Base-by-base conservation (phyloP, 2,329 filamentous ascomycete species). In the Mycocentrospora acerina region DNA sequence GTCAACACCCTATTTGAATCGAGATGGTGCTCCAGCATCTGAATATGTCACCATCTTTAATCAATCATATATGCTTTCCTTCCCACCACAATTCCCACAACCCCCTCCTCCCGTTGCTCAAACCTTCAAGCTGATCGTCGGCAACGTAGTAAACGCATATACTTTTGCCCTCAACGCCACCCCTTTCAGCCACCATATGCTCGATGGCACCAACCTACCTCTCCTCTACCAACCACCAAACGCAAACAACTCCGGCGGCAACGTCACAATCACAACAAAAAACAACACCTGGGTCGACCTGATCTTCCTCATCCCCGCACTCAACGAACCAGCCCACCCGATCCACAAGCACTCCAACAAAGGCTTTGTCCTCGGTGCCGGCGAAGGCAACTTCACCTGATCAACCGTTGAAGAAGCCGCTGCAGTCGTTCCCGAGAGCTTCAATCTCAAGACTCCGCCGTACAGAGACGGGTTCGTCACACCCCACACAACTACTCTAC, bases 321-420 rank as follows among this genome's bases (percentile, higher is more conserved):
- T 37, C 14, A 34, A 40, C 3, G 76, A 80, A 51, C 78, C 75
- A 4, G 68, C 76, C 7, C 81, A 85, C 42, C 77, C 79, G 0
- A 77, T 85, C 35, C 81, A 85, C 71, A 83, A 83, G 66, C 81
- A 85, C 62, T 75, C 76, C 32, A 79, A 76, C 52, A 81, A 80
- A 57, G 79, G 77, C 65, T 83, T 72, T 51, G 62, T 75, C 14
- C 71, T 85, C 24, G 81, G 81, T 1, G 41, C 64, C 0, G 81
- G 79, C 2, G 36, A 48, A 11, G 63, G 62, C 1, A 22, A 35
- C 1, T 85, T 79, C 55, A 71, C 66, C 10, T 84, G 76, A 70
- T 59, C 56, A 3, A 72, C 70, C 1, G 75, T 83, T 0, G 75
- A 71, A 0, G 76, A 81, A 38, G 81, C 81, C 0, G 64, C 70